A percentile compares a stretch with the other conserved stretches of the same genome.
Conservation (phyloP, 257 asterid species). For the Penstemon newberryi region DNA sequence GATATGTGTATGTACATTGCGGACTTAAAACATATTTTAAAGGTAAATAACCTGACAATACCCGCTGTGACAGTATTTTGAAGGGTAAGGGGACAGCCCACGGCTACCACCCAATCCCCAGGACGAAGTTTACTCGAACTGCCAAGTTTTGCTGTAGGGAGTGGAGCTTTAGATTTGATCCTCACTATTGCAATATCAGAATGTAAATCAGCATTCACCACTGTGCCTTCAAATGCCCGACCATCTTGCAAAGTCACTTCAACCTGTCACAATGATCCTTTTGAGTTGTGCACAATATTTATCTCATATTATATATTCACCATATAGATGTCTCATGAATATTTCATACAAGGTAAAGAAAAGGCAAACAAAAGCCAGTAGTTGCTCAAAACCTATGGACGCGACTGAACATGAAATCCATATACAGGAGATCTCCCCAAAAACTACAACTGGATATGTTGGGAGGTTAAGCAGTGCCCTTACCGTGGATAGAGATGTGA, state of each 20-base stretch:
- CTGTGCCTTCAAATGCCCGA: constrained; percentile 83
- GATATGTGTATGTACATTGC: constrained; percentile 12
- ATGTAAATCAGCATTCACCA: constrained; percentile 76
- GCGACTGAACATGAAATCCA: not conserved
- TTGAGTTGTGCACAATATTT: constrained; percentile 12
- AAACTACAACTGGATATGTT: too few relatives aligned
- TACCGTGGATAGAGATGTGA: too few relatives aligned
- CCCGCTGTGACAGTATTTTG: constrained; percentile 94
- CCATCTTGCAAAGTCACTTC: constrained; percentile 97
- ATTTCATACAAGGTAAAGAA: not conserved
- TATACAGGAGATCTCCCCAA: not conserved
- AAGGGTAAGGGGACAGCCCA: constrained; percentile 92
- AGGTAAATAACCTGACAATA: constrained; percentile 67
- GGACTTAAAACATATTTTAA: constrained; percentile 16
- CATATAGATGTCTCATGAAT: not conserved
- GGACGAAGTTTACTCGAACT: constrained; percentile 81
- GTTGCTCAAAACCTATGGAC: constrained; percentile 10
- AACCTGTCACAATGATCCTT: constrained; percentile 46
- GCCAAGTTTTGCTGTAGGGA: constrained; percentile 81
- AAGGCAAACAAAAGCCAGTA: not conserved
- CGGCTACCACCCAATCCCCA: constrained; percentile 93
- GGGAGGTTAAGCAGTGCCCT: too few relatives aligned
- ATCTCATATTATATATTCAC: constrained; percentile 8
- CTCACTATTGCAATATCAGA: constrained; percentile 73
- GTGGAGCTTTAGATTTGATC: constrained; percentile 76